Percentiles rank a stretch among this genome's conserved stretches.
Conservation (phyloP, 192 early-diverging fungal genomes). For the Coemansia sp. region DNA sequence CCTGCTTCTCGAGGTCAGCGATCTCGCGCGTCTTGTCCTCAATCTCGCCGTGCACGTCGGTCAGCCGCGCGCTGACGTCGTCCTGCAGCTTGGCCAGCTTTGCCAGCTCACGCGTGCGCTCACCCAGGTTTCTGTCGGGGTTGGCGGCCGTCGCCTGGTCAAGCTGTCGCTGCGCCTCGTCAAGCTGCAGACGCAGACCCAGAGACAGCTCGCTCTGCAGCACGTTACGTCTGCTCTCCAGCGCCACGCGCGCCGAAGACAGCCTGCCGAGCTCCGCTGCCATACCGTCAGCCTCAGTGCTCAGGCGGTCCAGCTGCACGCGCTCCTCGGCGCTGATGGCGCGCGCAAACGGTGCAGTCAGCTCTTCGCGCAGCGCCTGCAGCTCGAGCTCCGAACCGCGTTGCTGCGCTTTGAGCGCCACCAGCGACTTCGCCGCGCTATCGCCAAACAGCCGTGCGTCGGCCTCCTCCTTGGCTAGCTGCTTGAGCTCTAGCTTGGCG, state of each 20-base stretch:
- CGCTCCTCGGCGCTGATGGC: slow-evolving; percentile 59
- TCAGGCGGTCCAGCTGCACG: slow-evolving; percentile 49
- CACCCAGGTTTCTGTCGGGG: slow-evolving; percentile 44
- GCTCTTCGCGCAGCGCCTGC: slow-evolving; percentile 58
- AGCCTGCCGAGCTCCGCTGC: slow-evolving; percentile 57
- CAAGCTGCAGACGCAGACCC: slow-evolving; percentile 64
- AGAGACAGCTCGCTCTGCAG: slow-evolving; percentile 70
- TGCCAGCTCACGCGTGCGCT: slow-evolving; percentile 39
- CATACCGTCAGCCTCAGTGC: slow-evolving; percentile 54
- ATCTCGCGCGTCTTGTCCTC: slow-evolving; percentile 48
- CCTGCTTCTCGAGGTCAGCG: slow-evolving; percentile 48
- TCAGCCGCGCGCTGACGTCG: slow-evolving; percentile 25
- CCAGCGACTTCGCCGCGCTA: slow-evolving; percentile 36
- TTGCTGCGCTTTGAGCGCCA: slow-evolving; percentile 30
- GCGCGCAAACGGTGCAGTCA: slow-evolving; percentile 57
- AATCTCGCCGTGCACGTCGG: slow-evolving; percentile 32
- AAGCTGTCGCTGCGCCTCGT: slow-evolving; percentile 66
- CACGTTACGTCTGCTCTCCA: slow-evolving; percentile 68
- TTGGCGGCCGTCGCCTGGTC: slow-evolving; percentile 52
- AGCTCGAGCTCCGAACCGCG: slow-evolving; percentile 49
- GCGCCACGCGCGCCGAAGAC: slow-evolving; percentile 56
- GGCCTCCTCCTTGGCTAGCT: slow-evolving; percentile 63
- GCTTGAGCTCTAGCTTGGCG: slow-evolving; percentile 55
- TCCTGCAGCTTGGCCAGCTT: slow-evolving; percentile 27
- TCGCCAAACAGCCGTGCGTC: slow-evolving; percentile 38